Conservation (phyloP, 2,329 filamentous ascomycete genomes). For the Apiospora arundinis region DNA sequence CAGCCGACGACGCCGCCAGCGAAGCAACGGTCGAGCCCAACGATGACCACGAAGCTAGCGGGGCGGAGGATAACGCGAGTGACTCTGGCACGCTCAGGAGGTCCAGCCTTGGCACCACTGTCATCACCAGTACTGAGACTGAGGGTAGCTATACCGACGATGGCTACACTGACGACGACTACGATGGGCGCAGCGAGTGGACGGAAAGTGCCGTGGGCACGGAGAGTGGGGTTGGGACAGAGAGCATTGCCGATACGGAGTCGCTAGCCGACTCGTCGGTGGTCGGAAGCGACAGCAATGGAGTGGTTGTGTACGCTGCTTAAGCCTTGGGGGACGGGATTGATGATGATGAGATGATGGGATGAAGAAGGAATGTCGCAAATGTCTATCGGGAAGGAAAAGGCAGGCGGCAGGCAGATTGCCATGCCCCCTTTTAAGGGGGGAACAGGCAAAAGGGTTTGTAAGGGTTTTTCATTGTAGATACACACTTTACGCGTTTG, state of each 20-base stretch:
- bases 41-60: slow-evolving; percentile 24
- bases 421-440: background rate
- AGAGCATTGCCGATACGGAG: slow-evolving; percentile 39
- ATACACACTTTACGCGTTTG: slow-evolving; percentile 16
- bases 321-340: slow-evolving; percentile 21
- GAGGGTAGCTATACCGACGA: slow-evolving; percentile 40
- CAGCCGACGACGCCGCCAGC: slow-evolving; percentile 39
- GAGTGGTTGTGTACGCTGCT: slow-evolving; percentile 44
- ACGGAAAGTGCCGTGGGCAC: slow-evolving; percentile 50
- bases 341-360: slow-evolving; percentile 19
- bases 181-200: slow-evolving; percentile 54
- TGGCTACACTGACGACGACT: slow-evolving; percentile 42
- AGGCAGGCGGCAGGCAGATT: background rate
- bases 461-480: slow-evolving; percentile 1
- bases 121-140: slow-evolving; percentile 45
- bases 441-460: background rate
- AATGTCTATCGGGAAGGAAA: slow-evolving; percentile 22
- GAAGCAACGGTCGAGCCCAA: slow-evolving; percentile 31
- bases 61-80: slow-evolving; percentile 43
- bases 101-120: slow-evolving; percentile 55
- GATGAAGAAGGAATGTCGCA: slow-evolving; percentile 8
- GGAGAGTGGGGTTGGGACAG: slow-evolving; percentile 35
- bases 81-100: slow-evolving; percentile 59
- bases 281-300: slow-evolving; percentile 38
- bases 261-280: slow-evolving; percentile 34